Evolutionary conservation across 768 basidiomycete species (phyloP).

Genomic region (Leccinum imitatum): DNA sequence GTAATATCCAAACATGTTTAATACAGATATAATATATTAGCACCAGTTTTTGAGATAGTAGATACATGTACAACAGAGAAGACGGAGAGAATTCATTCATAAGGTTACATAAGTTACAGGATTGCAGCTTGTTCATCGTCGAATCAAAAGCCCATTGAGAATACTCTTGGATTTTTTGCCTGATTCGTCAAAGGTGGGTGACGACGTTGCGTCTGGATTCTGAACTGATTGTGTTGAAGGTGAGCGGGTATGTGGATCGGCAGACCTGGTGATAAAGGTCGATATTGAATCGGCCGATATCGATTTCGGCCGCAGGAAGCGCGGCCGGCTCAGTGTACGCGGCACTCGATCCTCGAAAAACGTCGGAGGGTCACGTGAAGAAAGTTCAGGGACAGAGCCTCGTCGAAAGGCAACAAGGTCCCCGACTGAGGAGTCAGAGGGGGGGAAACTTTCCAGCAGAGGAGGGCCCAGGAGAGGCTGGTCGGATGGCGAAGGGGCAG

Average conservation of each 20-base stretch:
- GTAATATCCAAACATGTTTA: constrained; percentile 18
- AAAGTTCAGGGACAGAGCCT: constrained; percentile 29
- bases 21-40: constrained; percentile 28
- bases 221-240: constrained; percentile 6
- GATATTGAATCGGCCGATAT: constrained; percentile 57
- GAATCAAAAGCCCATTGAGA: constrained; percentile 39
- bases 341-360: constrained; percentile 21
- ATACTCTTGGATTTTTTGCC: constrained; percentile 38
- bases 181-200: constrained; percentile 19
- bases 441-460: constrained; percentile 1
- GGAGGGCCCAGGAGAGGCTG: constrained; percentile 2
- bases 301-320: constrained; percentile 45
- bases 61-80: constrained; percentile 1
- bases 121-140: constrained; percentile 30
- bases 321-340: constrained; percentile 20
- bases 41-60: constrained; percentile 7
- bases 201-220: constrained; percentile 8
- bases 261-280: constrained; percentile 20
- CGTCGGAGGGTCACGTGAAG: constrained; percentile 7
- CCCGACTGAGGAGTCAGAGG: constrained; percentile 5
- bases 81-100: background rate
- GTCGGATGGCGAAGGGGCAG: constrained; percentile 44
- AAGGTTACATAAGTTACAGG: background rate
- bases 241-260: constrained; percentile 9
- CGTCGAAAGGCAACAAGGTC: constrained; percentile 21